Conservation (phyloP, 2,329 filamentous ascomycete genomes). For the Periconia macrospinosa region DNA sequence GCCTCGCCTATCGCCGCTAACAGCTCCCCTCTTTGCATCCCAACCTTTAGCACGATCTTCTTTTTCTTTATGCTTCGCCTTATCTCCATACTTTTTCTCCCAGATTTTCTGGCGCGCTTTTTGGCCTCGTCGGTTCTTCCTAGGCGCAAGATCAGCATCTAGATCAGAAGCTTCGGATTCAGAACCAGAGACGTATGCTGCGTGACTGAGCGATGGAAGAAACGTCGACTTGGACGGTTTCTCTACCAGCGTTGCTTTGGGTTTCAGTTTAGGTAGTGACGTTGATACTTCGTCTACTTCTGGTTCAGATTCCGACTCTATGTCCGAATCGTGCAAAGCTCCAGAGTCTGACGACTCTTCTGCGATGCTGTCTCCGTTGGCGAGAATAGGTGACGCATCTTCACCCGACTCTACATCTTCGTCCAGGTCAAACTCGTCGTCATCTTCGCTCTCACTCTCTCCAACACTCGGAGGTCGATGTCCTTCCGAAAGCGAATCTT, state of each 20-base stretch:
- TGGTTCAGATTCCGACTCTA: slow-evolving; percentile 12
- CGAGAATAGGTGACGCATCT: not conserved
- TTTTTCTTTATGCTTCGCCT: slow-evolving; percentile 67
- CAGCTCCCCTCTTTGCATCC: slow-evolving; percentile 62
- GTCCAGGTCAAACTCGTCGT: slow-evolving; percentile 11
- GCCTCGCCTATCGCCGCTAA: slow-evolving; percentile 32
- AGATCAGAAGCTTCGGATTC: slow-evolving; percentile 69
- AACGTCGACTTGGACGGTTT: slow-evolving; percentile 58
- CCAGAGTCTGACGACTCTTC: not conserved
- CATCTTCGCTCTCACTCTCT: slow-evolving; percentile 29
- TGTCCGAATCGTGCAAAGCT: slow-evolving; percentile 6
- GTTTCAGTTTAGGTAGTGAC: slow-evolving; percentile 20
- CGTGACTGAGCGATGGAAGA: slow-evolving; percentile 73
- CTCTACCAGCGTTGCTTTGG: slow-evolving; percentile 8
- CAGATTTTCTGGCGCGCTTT: slow-evolving; percentile 76
- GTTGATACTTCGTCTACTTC: slow-evolving; percentile 16
- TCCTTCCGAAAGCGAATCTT: slow-evolving; percentile 28
- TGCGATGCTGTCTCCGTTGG: no score
- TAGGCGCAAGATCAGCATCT: slow-evolving; percentile 53
- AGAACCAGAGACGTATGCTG: slow-evolving; percentile 77
- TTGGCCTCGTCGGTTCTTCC: slow-evolving; percentile 77
- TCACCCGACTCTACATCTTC: slow-evolving; percentile 3
- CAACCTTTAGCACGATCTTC: slow-evolving; percentile 55
- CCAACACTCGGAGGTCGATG: slow-evolving; percentile 34
- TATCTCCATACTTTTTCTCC: slow-evolving; percentile 76